A percentile compares a stretch with the other conserved stretches of the same genome.
Conservation (phyloP, 768 basidiomycete genomes). For the Candolleomyces aberdarensis region DNA sequence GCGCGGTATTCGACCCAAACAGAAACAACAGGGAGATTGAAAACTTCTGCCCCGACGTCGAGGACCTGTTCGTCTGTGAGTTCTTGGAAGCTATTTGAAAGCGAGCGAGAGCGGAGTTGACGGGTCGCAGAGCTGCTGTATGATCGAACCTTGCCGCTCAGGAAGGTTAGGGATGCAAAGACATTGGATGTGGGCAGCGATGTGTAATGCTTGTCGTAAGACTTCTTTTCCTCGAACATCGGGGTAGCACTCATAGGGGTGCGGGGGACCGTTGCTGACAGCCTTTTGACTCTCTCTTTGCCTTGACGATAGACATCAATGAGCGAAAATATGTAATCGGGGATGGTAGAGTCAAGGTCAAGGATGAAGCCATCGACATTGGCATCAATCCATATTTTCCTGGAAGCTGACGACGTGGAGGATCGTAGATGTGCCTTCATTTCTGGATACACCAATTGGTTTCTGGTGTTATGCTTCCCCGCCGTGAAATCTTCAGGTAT, state of each 20-base stretch:
- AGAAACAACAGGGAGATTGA: slow-evolving; percentile 72
- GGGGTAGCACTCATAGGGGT: slow-evolving; percentile 28
- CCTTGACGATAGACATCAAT: slow-evolving; percentile 84
- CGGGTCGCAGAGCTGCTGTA: slow-evolving; percentile 48
- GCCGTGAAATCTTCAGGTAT: slow-evolving; percentile 66
- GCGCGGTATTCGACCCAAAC: slow-evolving; percentile 83
- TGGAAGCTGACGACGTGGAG: slow-evolving; percentile 42
- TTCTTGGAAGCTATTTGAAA: slow-evolving; percentile 35
- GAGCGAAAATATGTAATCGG: slow-evolving; percentile 75
- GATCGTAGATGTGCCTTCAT: slow-evolving; percentile 75
- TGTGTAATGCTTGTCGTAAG: slow-evolving; percentile 29
- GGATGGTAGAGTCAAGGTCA: slow-evolving; percentile 79
- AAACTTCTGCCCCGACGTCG: slow-evolving; percentile 56
- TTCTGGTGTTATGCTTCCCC: slow-evolving; percentile 63
- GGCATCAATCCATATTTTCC: slow-evolving; percentile 60
- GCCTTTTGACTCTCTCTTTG: slow-evolving; percentile 67
- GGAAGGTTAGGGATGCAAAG: slow-evolving; percentile 68
- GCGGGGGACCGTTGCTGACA: slow-evolving; percentile 56
- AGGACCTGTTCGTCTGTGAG: slow-evolving; percentile 53
- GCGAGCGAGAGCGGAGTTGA: slow-evolving; percentile 33
- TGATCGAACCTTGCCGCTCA: slow-evolving; percentile 80
- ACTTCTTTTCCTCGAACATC: slow-evolving; percentile 13
- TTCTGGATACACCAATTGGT: slow-evolving; percentile 74
- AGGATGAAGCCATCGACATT: slow-evolving; percentile 82
- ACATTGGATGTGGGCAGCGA: slow-evolving; percentile 56